Evolutionary conservation across 2,329 filamentous ascomycete species (phyloP).

Genomic region (Mycosphaerelloides madeirae): DNA sequence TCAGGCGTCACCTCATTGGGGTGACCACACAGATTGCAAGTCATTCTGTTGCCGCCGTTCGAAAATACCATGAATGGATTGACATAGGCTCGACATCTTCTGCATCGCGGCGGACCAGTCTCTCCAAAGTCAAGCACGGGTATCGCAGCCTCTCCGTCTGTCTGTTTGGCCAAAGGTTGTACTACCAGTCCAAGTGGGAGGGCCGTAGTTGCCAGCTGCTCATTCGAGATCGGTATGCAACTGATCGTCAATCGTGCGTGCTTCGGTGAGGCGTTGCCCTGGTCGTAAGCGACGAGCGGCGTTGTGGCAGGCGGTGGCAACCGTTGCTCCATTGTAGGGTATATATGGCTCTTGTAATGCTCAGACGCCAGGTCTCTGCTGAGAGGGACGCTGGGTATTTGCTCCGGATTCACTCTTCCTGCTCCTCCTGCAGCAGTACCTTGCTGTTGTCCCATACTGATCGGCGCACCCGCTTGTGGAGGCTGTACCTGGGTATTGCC

Average conservation of each 20-base stretch:
- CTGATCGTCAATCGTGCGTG: slow-evolving; percentile 88
- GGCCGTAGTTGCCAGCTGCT: slow-evolving; percentile 73
- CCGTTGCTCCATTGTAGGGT: slow-evolving; percentile 92
- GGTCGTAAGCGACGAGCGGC: slow-evolving; percentile 89
- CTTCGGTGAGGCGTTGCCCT: slow-evolving; percentile 94
- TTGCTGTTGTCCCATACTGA: slow-evolving; percentile 28
- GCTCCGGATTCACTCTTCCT: slow-evolving; percentile 78
- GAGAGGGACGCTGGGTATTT: slow-evolving; percentile 84
- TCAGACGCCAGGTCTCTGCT: slow-evolving; percentile 78
- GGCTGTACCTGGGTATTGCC: slow-evolving; percentile 16
- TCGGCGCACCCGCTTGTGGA: slow-evolving; percentile 23
- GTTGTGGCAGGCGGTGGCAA: slow-evolving; percentile 82
- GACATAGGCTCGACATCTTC: slow-evolving; percentile 91
- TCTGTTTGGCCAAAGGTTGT: slow-evolving; percentile 78
- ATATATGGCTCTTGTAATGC: slow-evolving; percentile 81
- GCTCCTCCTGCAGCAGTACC: slow-evolving; percentile 45
- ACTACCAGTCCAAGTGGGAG: slow-evolving; percentile 82
- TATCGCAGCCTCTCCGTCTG: slow-evolving; percentile 79
- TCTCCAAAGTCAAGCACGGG: slow-evolving; percentile 96
- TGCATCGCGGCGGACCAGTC: slow-evolving; percentile 79
- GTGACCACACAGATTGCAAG: slow-evolving; percentile 97
- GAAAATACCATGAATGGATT: slow-evolving; percentile 99
- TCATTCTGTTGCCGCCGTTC: slow-evolving; percentile 89
- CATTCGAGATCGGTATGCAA: slow-evolving; percentile 78
- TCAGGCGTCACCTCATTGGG: slow-evolving; percentile 89